Conservation (phyloP, 257 asterid genomes). For the Capsicum pubescens region DNA sequence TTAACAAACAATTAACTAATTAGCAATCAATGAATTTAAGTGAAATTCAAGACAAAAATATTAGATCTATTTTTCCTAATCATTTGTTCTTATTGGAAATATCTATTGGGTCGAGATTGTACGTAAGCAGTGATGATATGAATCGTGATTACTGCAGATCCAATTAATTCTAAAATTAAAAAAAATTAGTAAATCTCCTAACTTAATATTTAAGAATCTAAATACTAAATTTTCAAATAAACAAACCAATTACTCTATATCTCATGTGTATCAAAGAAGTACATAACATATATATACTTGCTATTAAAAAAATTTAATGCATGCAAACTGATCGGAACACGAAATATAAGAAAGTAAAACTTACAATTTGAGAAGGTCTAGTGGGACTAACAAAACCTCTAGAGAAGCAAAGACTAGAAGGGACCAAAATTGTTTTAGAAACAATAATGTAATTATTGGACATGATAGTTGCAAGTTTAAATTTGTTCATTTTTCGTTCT, state of each 20-base stretch:
- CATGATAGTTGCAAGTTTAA: conserved; percentile 34
- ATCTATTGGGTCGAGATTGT: no score
- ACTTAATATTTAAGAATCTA: no score
- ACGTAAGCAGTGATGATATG: no score
- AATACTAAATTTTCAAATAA: no score
- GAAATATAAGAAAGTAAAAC: background rate
- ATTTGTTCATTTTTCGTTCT: conserved; percentile 37
- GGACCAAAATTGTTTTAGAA: conserved; percentile 28
- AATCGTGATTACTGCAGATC: no score
- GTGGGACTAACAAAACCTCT: conserved; percentile 59
- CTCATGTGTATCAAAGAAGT: background rate
- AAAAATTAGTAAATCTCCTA: no score
- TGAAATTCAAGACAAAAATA: no score
- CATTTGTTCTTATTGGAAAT: background rate
- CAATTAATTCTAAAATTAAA: no score
- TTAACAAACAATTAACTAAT: no score
- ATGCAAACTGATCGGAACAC: background rate
- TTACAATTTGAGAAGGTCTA: conserved; percentile 52
- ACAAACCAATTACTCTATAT: background rate
- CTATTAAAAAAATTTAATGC: background rate
- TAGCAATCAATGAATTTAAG: background rate
- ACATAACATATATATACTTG: background rate
- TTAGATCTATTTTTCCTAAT: background rate
- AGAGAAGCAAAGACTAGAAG: conserved; percentile 38
- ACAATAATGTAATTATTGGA: conserved; percentile 36